Base-by-base conservation (phyloP, 2,329 filamentous ascomycete genomes). In the Lizonia empirigonia region DNA sequence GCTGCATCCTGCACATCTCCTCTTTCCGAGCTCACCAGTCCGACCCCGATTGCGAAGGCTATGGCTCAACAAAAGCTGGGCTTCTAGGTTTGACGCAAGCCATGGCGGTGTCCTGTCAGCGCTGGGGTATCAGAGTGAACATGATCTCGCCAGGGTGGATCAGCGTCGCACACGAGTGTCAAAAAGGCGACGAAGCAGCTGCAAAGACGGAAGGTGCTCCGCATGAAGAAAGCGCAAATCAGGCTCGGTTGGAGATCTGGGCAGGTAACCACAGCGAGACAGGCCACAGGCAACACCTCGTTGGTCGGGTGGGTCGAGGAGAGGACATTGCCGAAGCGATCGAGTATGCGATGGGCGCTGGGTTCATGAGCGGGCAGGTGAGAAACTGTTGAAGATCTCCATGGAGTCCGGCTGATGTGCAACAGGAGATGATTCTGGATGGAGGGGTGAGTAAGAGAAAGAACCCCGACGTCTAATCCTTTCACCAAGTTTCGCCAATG, bases 71-170 rank as follows among this genome's bases (percentile, higher is more conserved):
- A 2, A 81, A 81, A 64, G 78, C 78, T 3, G 78, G 78, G 0
- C 58, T 82, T 13, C 58, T 80, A 12, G 79, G 79, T 0, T 59
- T 82, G 20, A 77, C 76, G 44, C 78, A 80, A 56, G 74, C 74
- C 22, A 74, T 81, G 74, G 73, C 77, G 19, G 73, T 78, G 13
- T 77, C 74, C 23, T 68, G 80, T 27, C 69, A 73, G 36, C 62
- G 65, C 5, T 73, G 73, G 41, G 70, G 74, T 5, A 73, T 81
- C 22, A 69, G 76, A 7, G 76, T 78, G 30, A 80, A 79, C 53
- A 72, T 76, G 0, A 76, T 81, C 16, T 61, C 79, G 22, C 78
- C 78, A 0, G 79, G 79, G 0, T 81, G 79, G 79, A 77, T 82
- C 36, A 71, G 79, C 55, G 78, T 81, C 12, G 67, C 64, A 34